A percentile compares a stretch with the other conserved stretches of the same genome.
These are phyloP conservation scores for Eragrostis curvula DNA, from an alignment of 176 grass and related monocot species.

Conservation along the genomic window DNA sequence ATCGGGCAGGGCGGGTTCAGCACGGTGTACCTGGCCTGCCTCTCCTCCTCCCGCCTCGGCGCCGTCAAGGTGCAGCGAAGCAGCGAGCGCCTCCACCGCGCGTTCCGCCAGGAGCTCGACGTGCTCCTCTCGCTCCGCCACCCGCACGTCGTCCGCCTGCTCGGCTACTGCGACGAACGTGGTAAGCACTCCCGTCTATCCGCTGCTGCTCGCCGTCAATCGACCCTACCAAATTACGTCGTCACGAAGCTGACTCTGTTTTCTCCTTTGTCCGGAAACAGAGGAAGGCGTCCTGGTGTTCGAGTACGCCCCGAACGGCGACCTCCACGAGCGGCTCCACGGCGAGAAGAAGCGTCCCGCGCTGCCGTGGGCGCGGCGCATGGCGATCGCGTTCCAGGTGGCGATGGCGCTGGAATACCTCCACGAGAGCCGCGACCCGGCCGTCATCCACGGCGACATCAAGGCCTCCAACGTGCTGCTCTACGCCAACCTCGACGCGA, in stretches of 20 bases:
- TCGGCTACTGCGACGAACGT: slow-evolving; percentile 82
- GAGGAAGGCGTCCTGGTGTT: slow-evolving; percentile 64
- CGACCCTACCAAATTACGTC: not conserved
- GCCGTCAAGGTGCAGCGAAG: slow-evolving; percentile 77
- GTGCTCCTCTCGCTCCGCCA: slow-evolving; percentile 75
- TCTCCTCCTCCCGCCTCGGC: slow-evolving; percentile 46
- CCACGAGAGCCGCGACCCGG: slow-evolving; percentile 57
- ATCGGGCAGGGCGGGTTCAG: slow-evolving; percentile 87
- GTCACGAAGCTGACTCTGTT: not conserved
- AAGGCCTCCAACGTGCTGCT: slow-evolving; percentile 88
- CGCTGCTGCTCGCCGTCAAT: not conserved
- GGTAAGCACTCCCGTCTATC: slow-evolving; percentile 35
- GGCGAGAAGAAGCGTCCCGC: slow-evolving; percentile 10
- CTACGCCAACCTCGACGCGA: slow-evolving; percentile 57
- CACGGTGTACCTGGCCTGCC: slow-evolving; percentile 78
- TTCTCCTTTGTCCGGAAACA: slow-evolving; percentile 12
- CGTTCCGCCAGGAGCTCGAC: slow-evolving; percentile 74
- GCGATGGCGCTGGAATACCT: slow-evolving; percentile 82
- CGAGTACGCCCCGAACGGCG: slow-evolving; percentile 77
- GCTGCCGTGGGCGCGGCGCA: slow-evolving; percentile 62
- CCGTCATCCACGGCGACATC: slow-evolving; percentile 87
- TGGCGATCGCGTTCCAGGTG: slow-evolving; percentile 69
- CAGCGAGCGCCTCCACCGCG: slow-evolving; percentile 76
- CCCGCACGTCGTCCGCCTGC: slow-evolving; percentile 69
- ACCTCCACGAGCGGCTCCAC: slow-evolving; percentile 71